Conservation (phyloP, 345 rosid species). For the Citrus maxima region DNA sequence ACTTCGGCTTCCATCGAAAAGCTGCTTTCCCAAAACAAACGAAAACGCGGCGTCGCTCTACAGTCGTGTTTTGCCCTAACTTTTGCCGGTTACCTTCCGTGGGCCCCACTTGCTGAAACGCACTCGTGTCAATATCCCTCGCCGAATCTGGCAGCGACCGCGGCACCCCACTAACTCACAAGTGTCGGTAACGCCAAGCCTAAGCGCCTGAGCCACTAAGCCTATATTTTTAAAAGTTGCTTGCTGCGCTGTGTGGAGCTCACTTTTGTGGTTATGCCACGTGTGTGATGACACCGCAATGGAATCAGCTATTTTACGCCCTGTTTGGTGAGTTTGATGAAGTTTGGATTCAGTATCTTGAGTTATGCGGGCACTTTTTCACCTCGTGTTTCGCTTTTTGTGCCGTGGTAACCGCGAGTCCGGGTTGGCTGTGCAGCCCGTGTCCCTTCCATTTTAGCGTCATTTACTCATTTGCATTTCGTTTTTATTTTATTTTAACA, state of each 20-base stretch:
- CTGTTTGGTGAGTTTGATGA: neutral
- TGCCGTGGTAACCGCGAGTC: neutral
- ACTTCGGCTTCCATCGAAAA: neutral
- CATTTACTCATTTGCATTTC: too few relatives aligned
- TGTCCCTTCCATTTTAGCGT: neutral
- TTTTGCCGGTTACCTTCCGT: neutral
- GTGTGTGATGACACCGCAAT: neutral
- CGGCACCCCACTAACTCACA: neutral
- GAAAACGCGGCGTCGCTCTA: neutral
- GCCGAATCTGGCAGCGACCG: too few relatives aligned
- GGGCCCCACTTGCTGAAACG: neutral
- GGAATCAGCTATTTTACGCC: neutral
- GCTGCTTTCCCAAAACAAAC: neutral
- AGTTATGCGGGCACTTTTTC: too few relatives aligned
- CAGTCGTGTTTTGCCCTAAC: slow-evolving; percentile 1
- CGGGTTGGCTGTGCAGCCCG: neutral
- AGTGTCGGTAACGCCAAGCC: neutral
- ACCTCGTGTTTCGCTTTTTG: neutral
- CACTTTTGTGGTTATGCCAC: neutral
- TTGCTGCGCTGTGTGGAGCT: too few relatives aligned
- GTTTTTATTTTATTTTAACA: too few relatives aligned
- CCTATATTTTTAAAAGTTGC: too few relatives aligned
- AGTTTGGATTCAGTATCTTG: neutral
- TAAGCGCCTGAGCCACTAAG: too few relatives aligned
- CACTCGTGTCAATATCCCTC: neutral